Evolutionary conservation across 1,139 yeast genomes (phyloP), one percentile per base, ranked within the genome.

Genomic region (Ogataea hybrid): DNA sequence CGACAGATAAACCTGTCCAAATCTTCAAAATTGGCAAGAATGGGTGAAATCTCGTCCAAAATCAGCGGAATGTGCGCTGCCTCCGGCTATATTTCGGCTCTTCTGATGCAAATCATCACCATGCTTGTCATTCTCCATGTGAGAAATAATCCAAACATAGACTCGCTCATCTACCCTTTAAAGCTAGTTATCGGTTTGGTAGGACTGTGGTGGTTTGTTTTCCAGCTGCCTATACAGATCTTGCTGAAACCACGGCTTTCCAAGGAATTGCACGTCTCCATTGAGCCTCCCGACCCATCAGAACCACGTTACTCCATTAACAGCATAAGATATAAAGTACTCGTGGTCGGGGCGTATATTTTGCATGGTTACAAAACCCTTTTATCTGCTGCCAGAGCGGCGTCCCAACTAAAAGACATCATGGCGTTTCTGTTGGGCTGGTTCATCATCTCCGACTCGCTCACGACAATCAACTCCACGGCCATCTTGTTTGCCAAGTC

Each of bases 381-480:
- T 17, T 63, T 61, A 36, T 63, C 67, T 15, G 76, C 89, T 0
- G 63, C 79, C 18, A 69, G 65, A 33, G 80, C 77, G 50, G 85
- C 83, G 1, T 66, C 74, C 2, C 62, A 74, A 36, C 62, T 83
- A 56, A 70, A 68, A 48, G 88, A 83, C 52, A 84, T 83, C 20
- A 68, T 75, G 12, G 69, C 74, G 9, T 83, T 79, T 51, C 61
- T 83, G 8, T 43, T 75, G 0, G 86, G 84, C 1, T 83, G 89
- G 89, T 82, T 83, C 51, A 70, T 83, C 37, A 67, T 83, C 4
- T 75, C 84, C 12, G 90, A 83, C 53, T 80, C 86, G 1, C 65
- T 81, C 14, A 81, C 87, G 1, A 83, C 90, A 0, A 82, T 83
- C 44, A 82, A 82, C 57, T 79, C 87, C 1, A 81, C 89, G 0